Base-by-base conservation (phyloP, 1,284 basidiomycete genomes). In the Polyporus tsugae region DNA sequence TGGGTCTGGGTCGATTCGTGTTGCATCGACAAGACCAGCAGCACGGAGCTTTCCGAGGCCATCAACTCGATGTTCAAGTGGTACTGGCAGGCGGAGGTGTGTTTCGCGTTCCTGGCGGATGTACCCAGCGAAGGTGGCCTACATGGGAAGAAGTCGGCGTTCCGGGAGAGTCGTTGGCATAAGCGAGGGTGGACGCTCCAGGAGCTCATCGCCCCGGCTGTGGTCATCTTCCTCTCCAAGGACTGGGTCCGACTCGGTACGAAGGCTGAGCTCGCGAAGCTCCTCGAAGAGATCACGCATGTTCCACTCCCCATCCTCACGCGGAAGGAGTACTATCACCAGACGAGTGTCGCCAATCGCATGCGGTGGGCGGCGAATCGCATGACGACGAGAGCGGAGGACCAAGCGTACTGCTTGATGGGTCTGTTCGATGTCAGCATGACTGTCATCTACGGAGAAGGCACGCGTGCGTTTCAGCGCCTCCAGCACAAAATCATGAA, bases 1-100 rank as follows among this genome's bases (percentile, higher is more conserved):
- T 62, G 60, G 60, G 60, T 49, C 25, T 62, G 60, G 60, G 22
- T 62, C 42, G 60, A 64, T 22, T 41, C 63, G 5, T 64, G 63
- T 29, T 64, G 63, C 63, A 58, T 64, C 3, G n/a, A 58, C 39
- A 64, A 58, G 53, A 35, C 36, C 22, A 62, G 60, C 33, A 62
- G 60, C 60, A 49, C 44, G 9, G 60, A 62, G 60, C 60, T 62
- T 1, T 62, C 60, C 25, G 46, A 49, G 7, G 46, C 46, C 22
- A 49, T 49, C 22, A 49, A 49, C 46, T 49, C 46, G 10, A 49
- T 64, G 63, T 64, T 57, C 53, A 36, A 42, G n/a, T 64, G 52
- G 39, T 64, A 58, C 33, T 38, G 29, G 38, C 39, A 57, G 52
- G 36, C 53, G 36, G 53, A 58, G 52, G 53, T 64, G 11, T 64